A percentile compares a stretch with the other conserved stretches of the same genome.
These are phyloP conservation scores for Starmerella floricola DNA, from an alignment of 805 yeast species.

Conservation along the genomic window DNA sequence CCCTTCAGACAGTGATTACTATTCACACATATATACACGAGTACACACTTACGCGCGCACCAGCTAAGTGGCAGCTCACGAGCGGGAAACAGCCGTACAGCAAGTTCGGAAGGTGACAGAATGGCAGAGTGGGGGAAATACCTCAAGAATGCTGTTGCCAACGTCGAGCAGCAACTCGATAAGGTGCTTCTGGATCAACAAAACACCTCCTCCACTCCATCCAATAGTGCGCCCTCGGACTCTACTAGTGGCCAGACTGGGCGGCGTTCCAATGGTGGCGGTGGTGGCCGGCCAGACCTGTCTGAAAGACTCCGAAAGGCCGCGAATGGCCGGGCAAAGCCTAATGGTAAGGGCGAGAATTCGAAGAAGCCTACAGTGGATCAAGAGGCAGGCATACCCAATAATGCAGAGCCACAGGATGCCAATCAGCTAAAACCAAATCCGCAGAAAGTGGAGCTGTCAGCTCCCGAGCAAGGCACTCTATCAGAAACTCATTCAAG, in stretches of 20 bases:
- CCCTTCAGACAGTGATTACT: too few relatives aligned
- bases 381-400: not conserved
- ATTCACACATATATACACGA: too few relatives aligned
- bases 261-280: not conserved
- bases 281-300: slow-evolving; percentile 43
- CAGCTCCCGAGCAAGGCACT: not conserved
- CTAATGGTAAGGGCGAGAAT: too few relatives aligned
- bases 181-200: slow-evolving; percentile 28
- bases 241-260: not conserved
- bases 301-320: slow-evolving; percentile 81
- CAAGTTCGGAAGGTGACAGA: too few relatives aligned
- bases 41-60: too few relatives aligned
- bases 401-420: not conserved
- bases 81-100: too few relatives aligned
- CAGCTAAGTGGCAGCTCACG: too few relatives aligned
- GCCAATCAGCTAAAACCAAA: not conserved
- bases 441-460: not conserved
- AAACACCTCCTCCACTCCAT: not conserved
- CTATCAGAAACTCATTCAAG: too few relatives aligned
- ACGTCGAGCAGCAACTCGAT: slow-evolving; percentile 33
- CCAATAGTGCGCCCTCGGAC: not conserved
- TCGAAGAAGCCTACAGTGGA: too few relatives aligned
- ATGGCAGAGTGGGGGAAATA: slow-evolving; percentile 27
- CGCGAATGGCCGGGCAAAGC: slow-evolving; percentile 33
- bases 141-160: slow-evolving; percentile 33